These are phyloP conservation scores for Raddia guianensis DNA, from an alignment of 176 grass and related monocot genomes.

Conservation along the genomic window DNA sequence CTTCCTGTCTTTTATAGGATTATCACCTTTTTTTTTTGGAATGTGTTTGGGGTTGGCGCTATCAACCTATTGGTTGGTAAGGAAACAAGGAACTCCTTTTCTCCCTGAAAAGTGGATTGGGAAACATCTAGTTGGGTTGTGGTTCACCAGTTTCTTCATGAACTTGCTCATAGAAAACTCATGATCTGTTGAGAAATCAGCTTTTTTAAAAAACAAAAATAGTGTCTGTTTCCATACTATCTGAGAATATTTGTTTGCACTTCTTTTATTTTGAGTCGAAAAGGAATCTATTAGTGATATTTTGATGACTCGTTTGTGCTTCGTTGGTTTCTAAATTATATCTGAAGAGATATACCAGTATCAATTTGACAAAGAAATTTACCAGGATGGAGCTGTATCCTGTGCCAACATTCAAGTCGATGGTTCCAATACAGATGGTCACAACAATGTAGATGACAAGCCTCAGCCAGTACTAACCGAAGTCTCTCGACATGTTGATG, in stretches of 20 bases:
- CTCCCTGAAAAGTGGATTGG: background rate
- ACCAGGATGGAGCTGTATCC: constrained; percentile 93
- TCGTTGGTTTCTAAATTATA: constrained; percentile 9
- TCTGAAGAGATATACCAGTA: constrained; percentile 1
- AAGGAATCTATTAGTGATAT: background rate
- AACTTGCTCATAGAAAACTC: constrained; percentile 28
- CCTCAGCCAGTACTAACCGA: constrained; percentile 98
- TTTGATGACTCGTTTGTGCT: background rate
- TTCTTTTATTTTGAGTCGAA: background rate
- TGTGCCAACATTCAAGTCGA: constrained; percentile 93
- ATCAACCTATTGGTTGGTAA: constrained; percentile 22
- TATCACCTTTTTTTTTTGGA: background rate
- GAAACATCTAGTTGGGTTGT: constrained; percentile 19
- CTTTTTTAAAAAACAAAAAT: background rate
- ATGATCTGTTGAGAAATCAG: background rate
- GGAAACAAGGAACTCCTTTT: background rate
- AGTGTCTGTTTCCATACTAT: background rate
- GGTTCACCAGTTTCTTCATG: constrained; percentile 39
- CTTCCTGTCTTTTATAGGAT: constrained; percentile 7
- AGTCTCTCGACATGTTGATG: constrained; percentile 92
- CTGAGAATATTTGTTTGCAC: background rate
- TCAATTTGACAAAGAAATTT: constrained; percentile 26
- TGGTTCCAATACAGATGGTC: constrained; percentile 94
- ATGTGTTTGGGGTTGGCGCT: constrained; percentile 37
- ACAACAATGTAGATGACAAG: constrained; percentile 93